Conservation (phyloP, 176 grass and related monocot species). For the Triticum turgidum region DNA sequence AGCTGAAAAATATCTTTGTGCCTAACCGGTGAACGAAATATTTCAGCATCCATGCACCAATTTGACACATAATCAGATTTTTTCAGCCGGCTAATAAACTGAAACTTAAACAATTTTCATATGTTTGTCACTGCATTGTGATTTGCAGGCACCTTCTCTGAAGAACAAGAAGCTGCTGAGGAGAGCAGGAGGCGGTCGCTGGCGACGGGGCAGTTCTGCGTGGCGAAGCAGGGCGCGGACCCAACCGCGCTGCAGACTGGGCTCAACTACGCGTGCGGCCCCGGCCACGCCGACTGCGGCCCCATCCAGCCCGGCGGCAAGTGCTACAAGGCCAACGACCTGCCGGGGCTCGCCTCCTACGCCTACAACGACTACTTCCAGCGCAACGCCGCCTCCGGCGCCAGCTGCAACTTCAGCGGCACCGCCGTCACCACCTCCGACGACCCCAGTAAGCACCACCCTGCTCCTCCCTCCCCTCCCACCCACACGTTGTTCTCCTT, state of each 20-base stretch:
- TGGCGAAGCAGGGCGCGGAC: constrained; percentile 59
- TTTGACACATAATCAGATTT: too few species aligned
- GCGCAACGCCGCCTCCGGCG: constrained; percentile 31
- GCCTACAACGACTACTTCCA: constrained; percentile 98
- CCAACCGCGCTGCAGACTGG: constrained; percentile 49
- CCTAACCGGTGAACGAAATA: neutral
- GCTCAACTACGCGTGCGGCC: constrained; percentile 75
- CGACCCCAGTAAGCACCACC: constrained; percentile 66
- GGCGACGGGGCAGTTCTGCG: constrained; percentile 57
- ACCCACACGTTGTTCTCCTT: neutral
- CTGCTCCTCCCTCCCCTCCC: neutral
- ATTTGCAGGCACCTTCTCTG: constrained; percentile 19
- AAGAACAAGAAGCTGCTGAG: neutral
- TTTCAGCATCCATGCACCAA: neutral
- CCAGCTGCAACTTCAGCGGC: constrained; percentile 62
- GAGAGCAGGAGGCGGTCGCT: constrained; percentile 40
- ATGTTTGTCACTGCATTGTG: neutral
- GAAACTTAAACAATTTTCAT: neutral
- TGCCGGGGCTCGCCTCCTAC: constrained; percentile 73
- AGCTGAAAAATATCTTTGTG: neutral
- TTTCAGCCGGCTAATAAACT: neutral
- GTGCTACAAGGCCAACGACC: constrained; percentile 72
- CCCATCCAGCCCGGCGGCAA: constrained; percentile 60
- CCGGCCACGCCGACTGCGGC: constrained; percentile 64
- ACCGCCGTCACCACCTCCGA: constrained; percentile 37